A percentile compares a stretch with the other conserved stretches of the same genome.
phyloP scores from a whole-genome alignment of 805 yeast genomes.

The Kodamaea fukazawae region DNA sequence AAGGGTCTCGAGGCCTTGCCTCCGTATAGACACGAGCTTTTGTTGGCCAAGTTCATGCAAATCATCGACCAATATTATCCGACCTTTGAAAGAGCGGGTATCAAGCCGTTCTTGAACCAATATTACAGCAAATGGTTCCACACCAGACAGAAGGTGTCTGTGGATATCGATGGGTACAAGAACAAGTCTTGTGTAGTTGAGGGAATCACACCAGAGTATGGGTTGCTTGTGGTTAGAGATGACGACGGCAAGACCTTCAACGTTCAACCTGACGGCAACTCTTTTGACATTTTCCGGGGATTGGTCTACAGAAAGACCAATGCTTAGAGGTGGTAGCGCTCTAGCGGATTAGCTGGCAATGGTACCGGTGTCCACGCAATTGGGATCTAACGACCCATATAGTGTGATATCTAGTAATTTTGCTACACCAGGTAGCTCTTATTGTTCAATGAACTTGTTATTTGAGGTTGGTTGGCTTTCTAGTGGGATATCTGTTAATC shows the following conservation, averaged over 20 bases:
- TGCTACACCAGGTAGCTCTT: too few relatives aligned
- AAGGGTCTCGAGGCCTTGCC: constrained; percentile 46
- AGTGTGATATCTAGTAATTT: too few relatives aligned
- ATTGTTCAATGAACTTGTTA: too few relatives aligned
- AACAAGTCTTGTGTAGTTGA: constrained; percentile 50
- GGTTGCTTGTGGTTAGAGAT: constrained; percentile 76
- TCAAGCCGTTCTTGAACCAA: constrained; percentile 58
- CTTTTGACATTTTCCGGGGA: constrained; percentile 93
- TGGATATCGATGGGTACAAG: constrained; percentile 49
- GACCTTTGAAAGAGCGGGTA: constrained; percentile 62
- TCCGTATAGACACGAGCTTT: constrained; percentile 44
- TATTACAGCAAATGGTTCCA: constrained; percentile 91
- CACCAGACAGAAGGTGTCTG: constrained; percentile 57
- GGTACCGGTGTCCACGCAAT: too few relatives aligned
- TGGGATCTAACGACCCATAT: too few relatives aligned
- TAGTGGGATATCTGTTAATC: too few relatives aligned
- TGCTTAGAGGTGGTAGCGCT: too few relatives aligned
- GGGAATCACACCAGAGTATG: constrained; percentile 85
- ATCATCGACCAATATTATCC: constrained; percentile 61
- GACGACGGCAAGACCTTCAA: constrained; percentile 53
- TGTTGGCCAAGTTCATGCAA: constrained; percentile 67
- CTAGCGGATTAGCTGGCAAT: too few relatives aligned
- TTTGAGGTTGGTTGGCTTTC: too few relatives aligned
- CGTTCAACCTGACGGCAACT: constrained; percentile 95
- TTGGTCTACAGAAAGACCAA: constrained; percentile 51